These are phyloP conservation scores for Fistulinella prunicolor DNA, from an alignment of 768 basidiomycete genomes.

Conservation along the genomic window DNA sequence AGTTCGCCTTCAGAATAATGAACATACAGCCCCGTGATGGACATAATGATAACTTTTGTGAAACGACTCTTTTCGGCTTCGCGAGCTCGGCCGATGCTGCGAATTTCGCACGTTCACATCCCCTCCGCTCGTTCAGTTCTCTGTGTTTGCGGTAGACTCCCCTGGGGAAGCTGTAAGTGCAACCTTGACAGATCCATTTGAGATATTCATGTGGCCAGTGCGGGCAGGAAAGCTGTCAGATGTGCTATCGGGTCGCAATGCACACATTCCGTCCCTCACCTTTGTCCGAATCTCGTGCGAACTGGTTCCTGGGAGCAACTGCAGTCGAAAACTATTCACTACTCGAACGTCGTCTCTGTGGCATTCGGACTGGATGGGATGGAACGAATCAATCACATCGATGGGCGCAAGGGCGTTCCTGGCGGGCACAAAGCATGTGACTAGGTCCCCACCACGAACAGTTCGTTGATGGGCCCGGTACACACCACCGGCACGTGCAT, in stretches of 20 bases:
- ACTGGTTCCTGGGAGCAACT: constrained; percentile 85
- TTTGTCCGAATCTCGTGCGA: constrained; percentile 91
- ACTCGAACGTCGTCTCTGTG: constrained; percentile 79
- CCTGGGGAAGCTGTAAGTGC: constrained; percentile 97
- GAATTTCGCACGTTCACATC: constrained; percentile 99
- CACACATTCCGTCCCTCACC: constrained; percentile 80
- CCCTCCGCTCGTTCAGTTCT: constrained; percentile 96
- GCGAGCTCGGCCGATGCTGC: constrained; percentile 91
- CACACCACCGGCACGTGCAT: constrained; percentile 92
- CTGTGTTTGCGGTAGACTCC: constrained; percentile 90
- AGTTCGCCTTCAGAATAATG: too few species aligned
- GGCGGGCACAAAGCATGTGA: constrained; percentile 92
- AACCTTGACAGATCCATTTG: constrained; percentile 94
- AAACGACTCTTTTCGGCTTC: constrained; percentile 92
- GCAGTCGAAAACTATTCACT: constrained; percentile 84
- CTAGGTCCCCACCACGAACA: constrained; percentile 86
- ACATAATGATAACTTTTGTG: constrained; percentile 87
- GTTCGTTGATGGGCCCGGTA: constrained; percentile 82
- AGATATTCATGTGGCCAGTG: constrained; percentile 97
- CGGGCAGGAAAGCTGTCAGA: constrained; percentile 96
- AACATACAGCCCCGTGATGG: constrained; percentile 75
- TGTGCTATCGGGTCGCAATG: constrained; percentile 89
- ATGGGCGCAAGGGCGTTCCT: constrained; percentile 91
- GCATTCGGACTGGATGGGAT: constrained; percentile 95
- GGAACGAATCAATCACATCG: constrained; percentile 89